These are phyloP conservation scores for Plasmodium coatneyi DNA, from an alignment of 169 alveolate species.

Conservation along the genomic window DNA sequence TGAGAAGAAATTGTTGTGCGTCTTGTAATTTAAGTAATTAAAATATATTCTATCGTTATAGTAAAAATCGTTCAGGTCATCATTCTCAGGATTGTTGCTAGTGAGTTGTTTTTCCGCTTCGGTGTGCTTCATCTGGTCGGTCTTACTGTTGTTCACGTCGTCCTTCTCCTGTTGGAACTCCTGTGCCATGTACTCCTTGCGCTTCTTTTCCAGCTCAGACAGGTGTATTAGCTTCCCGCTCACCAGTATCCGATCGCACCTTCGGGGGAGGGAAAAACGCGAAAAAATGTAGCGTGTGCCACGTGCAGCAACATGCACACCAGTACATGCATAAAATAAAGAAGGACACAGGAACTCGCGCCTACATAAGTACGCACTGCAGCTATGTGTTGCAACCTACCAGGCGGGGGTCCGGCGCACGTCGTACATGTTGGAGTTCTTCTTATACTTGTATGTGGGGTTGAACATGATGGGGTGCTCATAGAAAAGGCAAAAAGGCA, in stretches of 20 bases:
- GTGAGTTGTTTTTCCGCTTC: neutral
- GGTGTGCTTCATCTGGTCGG: neutral
- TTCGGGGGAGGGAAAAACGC: neutral
- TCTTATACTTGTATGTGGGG: slow-evolving; percentile 73
- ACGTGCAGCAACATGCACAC: too few species aligned
- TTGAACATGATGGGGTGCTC: slow-evolving; percentile 61
- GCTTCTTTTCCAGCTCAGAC: slow-evolving; percentile 71
- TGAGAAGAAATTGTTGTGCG: slow-evolving; percentile 81
- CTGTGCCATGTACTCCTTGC: neutral
- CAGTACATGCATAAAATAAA: neutral
- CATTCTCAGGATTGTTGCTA: neutral
- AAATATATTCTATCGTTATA: slow-evolving; percentile 73
- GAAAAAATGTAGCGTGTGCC: neutral
- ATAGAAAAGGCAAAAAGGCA: slow-evolving; percentile 61
- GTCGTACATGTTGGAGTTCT: slow-evolving; percentile 70
- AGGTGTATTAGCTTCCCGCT: slow-evolving; percentile 71
- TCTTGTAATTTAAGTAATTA: slow-evolving; percentile 76
- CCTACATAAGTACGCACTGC: neutral
- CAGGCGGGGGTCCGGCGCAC: slow-evolving; percentile 72
- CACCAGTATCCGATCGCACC: slow-evolving; percentile 67
- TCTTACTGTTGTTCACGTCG: neutral
- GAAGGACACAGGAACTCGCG: neutral
- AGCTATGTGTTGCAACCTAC: neutral
- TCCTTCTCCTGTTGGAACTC: neutral
- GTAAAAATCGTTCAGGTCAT: slow-evolving; percentile 31